Conservation (phyloP, 352 stramenopile species). For the Phytopythium ostracodes region DNA sequence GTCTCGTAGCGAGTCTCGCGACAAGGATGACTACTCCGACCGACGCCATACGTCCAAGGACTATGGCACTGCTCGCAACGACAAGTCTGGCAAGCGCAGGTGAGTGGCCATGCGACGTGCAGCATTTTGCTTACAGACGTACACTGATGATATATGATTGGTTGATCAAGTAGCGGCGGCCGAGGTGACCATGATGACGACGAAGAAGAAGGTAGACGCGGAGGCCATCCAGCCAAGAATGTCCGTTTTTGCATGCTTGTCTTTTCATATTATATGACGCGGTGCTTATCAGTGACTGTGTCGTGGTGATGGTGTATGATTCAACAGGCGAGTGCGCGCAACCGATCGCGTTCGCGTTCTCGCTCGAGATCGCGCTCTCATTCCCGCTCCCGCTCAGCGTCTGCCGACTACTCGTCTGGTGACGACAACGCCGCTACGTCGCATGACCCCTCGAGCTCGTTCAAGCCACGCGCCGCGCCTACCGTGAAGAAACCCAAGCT, state of each 20-base stretch:
- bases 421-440: constrained; percentile 64
- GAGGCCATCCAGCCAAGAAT: constrained; percentile 23
- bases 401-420: constrained; percentile 56
- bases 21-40: constrained; percentile 28
- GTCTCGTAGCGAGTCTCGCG: constrained; percentile 13
- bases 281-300: too few species aligned
- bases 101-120: constrained; percentile 5
- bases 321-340: constrained; percentile 25
- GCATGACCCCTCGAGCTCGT: constrained; percentile 35
- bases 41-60: constrained; percentile 37
- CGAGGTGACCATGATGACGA: constrained; percentile 48
- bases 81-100: constrained; percentile 37
- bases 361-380: constrained; percentile 45
- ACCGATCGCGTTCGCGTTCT: constrained; percentile 40
- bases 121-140: constrained; percentile 1
- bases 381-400: constrained; percentile 50
- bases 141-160: background rate
- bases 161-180: constrained; percentile 2
- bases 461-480: constrained; percentile 24
- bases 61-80: constrained; percentile 22
- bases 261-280: background rate
- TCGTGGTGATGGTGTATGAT: too few species aligned
- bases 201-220: constrained; percentile 41
- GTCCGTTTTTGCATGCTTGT: constrained; percentile 22
- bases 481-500: constrained; percentile 70